phyloP scores from a whole-genome alignment of 495 filamentous ascomycete genomes.

The Penicillium waksmanii region DNA sequence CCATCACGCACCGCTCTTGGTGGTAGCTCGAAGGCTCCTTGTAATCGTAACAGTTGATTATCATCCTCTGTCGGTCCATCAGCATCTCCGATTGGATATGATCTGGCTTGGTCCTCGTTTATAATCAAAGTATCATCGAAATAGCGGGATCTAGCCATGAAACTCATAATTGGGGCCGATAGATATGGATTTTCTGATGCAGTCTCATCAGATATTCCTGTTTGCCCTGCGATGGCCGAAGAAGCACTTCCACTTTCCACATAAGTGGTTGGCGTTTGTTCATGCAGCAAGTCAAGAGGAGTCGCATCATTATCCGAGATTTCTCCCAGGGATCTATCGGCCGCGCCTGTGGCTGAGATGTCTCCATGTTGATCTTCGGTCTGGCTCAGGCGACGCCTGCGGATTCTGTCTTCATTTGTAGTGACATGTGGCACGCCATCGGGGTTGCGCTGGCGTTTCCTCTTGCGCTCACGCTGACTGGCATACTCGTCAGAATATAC shows the following conservation, averaged over 20 bases:
- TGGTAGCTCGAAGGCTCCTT: slow-evolving; percentile 31
- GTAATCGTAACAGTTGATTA: slow-evolving; percentile 27
- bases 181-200: slow-evolving; percentile 25
- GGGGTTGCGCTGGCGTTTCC: slow-evolving; percentile 12
- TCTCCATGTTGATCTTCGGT: neutral
- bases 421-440: neutral
- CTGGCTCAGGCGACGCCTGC: slow-evolving; percentile 5
- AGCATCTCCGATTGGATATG: slow-evolving; percentile 19
- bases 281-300: neutral
- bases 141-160: slow-evolving; percentile 31
- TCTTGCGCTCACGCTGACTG: slow-evolving; percentile 27
- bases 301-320: neutral
- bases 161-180: slow-evolving; percentile 17
- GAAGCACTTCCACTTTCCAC: slow-evolving; percentile 1
- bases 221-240: neutral
- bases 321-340: neutral
- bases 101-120: slow-evolving; percentile 22
- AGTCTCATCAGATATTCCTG: neutral
- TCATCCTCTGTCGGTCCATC: slow-evolving; percentile 31
- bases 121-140: slow-evolving; percentile 28
- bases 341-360: neutral
- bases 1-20: slow-evolving; percentile 28
- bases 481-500: neutral
- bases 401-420: slow-evolving; percentile 4
- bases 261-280: neutral